phyloP scores from a whole-genome alignment of 2,329 filamentous ascomycete species.

The Lecanoromycetidae sp. region DNA sequence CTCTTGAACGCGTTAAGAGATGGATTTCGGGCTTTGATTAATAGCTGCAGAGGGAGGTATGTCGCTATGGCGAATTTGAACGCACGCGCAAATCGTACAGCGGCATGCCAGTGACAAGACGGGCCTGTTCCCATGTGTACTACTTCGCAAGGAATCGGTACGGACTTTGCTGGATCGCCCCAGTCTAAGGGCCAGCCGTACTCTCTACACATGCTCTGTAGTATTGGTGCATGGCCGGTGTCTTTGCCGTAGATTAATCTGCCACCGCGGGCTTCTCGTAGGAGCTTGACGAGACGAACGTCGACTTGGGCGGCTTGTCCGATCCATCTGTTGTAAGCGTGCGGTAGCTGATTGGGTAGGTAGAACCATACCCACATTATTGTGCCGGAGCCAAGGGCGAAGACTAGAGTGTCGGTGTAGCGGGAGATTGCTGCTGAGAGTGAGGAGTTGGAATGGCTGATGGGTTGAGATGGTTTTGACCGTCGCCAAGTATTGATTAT shows the following conservation, averaged over 20 bases:
- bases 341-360: slow-evolving; percentile 55
- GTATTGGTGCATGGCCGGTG: slow-evolving; percentile 54
- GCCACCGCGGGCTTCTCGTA: slow-evolving; percentile 53
- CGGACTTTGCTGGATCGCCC: slow-evolving; percentile 57
- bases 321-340: slow-evolving; percentile 72
- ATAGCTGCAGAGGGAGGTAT: slow-evolving; percentile 62
- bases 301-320: slow-evolving; percentile 65
- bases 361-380: slow-evolving; percentile 93
- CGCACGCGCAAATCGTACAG: slow-evolving; percentile 53
- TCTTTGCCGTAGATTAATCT: slow-evolving; percentile 61
- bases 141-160: slow-evolving; percentile 70
- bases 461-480: slow-evolving; percentile 34
- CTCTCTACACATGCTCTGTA: slow-evolving; percentile 61
- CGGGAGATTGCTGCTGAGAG: slow-evolving; percentile 20
- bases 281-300: slow-evolving; percentile 57
- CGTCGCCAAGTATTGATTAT: slow-evolving; percentile 53
- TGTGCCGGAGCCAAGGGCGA: slow-evolving; percentile 57
- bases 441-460: slow-evolving; percentile 22
- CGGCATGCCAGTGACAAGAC: slow-evolving; percentile 62
- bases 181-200: slow-evolving; percentile 55
- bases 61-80: slow-evolving; percentile 65
- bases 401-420: slow-evolving; percentile 55
- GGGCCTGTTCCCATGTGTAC: slow-evolving; percentile 69
- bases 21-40: slow-evolving; percentile 46
- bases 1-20: slow-evolving; percentile 33